Evolutionary conservation across 139 green algal species (phyloP), one percentile per base, ranked within the genome.

Genomic region (Choricystis sp.): DNA sequence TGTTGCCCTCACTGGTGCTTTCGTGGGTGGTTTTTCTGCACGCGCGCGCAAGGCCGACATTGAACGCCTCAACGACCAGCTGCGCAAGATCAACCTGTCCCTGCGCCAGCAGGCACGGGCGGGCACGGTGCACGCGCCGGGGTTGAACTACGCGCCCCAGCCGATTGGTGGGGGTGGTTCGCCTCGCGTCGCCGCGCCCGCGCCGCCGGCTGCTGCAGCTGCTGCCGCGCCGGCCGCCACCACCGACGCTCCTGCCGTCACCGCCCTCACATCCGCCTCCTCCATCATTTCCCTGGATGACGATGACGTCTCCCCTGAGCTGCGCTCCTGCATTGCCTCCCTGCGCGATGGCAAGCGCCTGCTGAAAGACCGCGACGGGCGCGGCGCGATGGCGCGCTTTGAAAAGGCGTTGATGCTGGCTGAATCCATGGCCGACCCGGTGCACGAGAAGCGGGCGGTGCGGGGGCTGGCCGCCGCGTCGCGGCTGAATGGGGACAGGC

Each of bases 361-460:
- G 57, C 77, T 96, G n/a, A 92, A 93, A 79, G 82, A 91, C 28
- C 68, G 77, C 59, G 85, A 86, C 56, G 88, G 84, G 16, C 62
- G 78, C 1, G 80, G 71, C 1, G 89, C 89, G 1, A 79, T 96
- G 81, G 85, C 94, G 30, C 75, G 87, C 20, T 96, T 96, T 70
- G 88, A 96, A 69, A 95, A 95, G 76, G 89, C 89, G 60, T 83
- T 91, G 21, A 92, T 96, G 85, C 77, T 96, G 61, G 85, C 83
- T 23, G 49, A 66, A 69, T 72, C 68, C 1, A 62, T 83, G 2
- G 73, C 71, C 1, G 81, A 94, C 66, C 82, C 71, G 68, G 59
- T 92, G 22, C 83, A 92, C 66, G 79, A 96, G 74, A 73, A 87
- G n/a, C 76, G 89, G 0, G 88, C 89, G 22, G 74, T 84, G n/a